Evolutionary conservation across 176 grass and related monocot genomes (phyloP).

Genomic region (Poa pratensis): DNA sequence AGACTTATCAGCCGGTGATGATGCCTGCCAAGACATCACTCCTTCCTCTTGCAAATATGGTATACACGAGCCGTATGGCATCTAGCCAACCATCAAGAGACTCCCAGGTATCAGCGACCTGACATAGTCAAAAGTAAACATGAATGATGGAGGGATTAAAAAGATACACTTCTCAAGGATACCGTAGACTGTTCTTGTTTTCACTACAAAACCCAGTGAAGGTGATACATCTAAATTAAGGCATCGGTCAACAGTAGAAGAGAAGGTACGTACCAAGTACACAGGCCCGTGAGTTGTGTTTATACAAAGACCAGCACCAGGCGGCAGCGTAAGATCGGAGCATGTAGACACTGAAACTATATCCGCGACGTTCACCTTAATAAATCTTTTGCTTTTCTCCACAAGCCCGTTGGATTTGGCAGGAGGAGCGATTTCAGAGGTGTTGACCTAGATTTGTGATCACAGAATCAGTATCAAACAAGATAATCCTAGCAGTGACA

Average conservation of each 20-base stretch:
- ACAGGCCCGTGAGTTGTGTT: conserved; percentile 62
- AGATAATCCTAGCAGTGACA: conserved; percentile 4
- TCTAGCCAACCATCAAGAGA: conserved; percentile 73
- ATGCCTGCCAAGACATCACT: conserved; percentile 74
- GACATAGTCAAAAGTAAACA: not conserved
- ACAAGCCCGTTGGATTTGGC: conserved; percentile 20
- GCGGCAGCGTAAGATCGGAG: conserved; percentile 68
- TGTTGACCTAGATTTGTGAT: conserved; percentile 45
- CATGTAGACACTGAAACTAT: conserved; percentile 66
- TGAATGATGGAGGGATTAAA: not conserved
- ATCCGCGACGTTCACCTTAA: conserved; percentile 63
- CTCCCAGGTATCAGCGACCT: conserved; percentile 89
- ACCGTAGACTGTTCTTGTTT: not conserved
- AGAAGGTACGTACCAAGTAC: conserved; percentile 52
- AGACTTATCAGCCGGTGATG: conserved; percentile 56
- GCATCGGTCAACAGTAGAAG: not conserved
- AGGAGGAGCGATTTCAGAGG: conserved; percentile 51
- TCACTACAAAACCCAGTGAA: not conserved
- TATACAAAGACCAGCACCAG: conserved; percentile 76
- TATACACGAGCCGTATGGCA: conserved; percentile 77
- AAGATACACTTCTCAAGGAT: not conserved
- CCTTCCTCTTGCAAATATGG: conserved; percentile 73
- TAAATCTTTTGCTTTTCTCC: conserved; percentile 52
- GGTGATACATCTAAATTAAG: not conserved
- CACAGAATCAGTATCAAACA: not conserved